Conservation (phyloP, 225 moss, liverwort and hornwort genomes). For the Physcomitrellopsis africana region DNA sequence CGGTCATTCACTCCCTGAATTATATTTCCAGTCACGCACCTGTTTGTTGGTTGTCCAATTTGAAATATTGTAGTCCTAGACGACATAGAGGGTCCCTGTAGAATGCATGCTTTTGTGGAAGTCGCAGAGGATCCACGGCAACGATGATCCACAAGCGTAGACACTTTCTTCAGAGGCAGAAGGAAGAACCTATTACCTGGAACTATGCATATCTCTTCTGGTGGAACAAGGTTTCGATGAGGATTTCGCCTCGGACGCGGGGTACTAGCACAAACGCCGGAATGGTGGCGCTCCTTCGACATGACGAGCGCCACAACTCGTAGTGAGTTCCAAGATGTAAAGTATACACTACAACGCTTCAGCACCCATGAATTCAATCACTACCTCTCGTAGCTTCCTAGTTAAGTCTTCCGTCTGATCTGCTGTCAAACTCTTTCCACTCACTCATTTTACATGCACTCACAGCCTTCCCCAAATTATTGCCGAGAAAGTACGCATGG, state of each 20-base stretch:
- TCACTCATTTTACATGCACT: too few relatives aligned
- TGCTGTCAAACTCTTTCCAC: too few relatives aligned
- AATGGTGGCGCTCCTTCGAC: slow-evolving; percentile 15
- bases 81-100: too few relatives aligned
- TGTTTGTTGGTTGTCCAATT: background rate
- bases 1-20: background rate
- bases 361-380: too few relatives aligned
- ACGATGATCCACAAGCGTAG: background rate
- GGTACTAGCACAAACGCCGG: background rate
- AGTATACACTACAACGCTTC: too few relatives aligned
- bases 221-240: slow-evolving; percentile 7
- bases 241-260: background rate
- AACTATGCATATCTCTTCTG: slow-evolving; percentile 12
- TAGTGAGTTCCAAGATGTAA: background rate
- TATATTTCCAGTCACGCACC: background rate
- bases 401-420: too few relatives aligned
- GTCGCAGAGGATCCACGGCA: slow-evolving; percentile 7
- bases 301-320: slow-evolving; percentile 1
- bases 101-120: slow-evolving; percentile 3
- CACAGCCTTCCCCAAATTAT: too few relatives aligned
- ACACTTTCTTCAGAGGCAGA: slow-evolving; percentile 20
- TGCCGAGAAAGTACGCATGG: too few relatives aligned
- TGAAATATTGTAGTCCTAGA: too few relatives aligned
- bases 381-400: too few relatives aligned
- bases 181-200: slow-evolving; percentile 24